These are phyloP conservation scores for Trichoderma sp. DNA, from an alignment of 2,329 filamentous ascomycete genomes.

Conservation along the genomic window DNA sequence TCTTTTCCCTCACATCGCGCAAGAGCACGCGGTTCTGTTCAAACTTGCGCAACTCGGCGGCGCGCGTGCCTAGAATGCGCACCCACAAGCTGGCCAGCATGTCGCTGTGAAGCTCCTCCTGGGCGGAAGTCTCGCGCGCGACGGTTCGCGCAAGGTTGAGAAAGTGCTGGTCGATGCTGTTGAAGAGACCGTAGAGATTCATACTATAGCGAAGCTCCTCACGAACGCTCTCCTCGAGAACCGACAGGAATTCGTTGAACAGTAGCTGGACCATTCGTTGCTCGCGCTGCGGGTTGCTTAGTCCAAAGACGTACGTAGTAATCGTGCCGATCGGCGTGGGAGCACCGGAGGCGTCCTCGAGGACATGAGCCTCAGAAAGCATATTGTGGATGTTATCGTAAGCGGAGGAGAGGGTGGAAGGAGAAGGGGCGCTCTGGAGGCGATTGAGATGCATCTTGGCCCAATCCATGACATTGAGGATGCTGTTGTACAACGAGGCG, in stretches of 20 bases:
- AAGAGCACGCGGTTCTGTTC: slow-evolving; percentile 84
- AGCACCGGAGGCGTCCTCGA: slow-evolving; percentile 51
- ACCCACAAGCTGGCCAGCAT: slow-evolving; percentile 84
- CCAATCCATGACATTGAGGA: slow-evolving; percentile 96
- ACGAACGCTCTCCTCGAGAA: slow-evolving; percentile 85
- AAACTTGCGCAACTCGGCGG: slow-evolving; percentile 77
- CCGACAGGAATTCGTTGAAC: slow-evolving; percentile 77
- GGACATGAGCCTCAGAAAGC: slow-evolving; percentile 61
- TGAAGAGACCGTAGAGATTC: slow-evolving; percentile 83
- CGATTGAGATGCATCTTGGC: slow-evolving; percentile 78
- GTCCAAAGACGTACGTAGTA: slow-evolving; percentile 72
- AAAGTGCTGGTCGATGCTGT: slow-evolving; percentile 86
- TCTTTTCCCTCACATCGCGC: slow-evolving; percentile 73
- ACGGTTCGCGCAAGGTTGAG: slow-evolving; percentile 82
- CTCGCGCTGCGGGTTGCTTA: slow-evolving; percentile 76
- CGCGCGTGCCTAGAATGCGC: slow-evolving; percentile 73
- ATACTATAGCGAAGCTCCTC: slow-evolving; percentile 79
- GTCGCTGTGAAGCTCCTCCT: slow-evolving; percentile 78
- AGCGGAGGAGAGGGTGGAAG: slow-evolving; percentile 59
- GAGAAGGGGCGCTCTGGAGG: slow-evolving; percentile 59
- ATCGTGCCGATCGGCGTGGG: slow-evolving; percentile 69
- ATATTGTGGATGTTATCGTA: slow-evolving; percentile 83
- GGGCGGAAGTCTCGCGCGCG: slow-evolving; percentile 75
- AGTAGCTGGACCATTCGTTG: slow-evolving; percentile 78
- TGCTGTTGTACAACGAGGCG: slow-evolving; percentile 47